phyloP scores from a whole-genome alignment of 164 flowering plant genomes.

The Amborella trichopoda region DNA sequence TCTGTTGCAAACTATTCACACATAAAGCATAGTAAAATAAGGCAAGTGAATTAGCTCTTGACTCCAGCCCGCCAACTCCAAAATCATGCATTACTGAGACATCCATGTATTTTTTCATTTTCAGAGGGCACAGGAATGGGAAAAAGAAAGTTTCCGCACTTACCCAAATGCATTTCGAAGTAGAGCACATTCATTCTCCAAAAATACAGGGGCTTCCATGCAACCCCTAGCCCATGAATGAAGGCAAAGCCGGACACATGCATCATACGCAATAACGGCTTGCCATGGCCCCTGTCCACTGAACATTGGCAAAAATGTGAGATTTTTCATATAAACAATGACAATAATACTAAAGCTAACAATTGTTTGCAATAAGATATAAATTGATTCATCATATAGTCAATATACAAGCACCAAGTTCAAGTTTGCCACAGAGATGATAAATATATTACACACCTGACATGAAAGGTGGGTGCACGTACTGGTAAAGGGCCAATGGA shows the following conservation, averaged over 20 bases:
- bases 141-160: too few species aligned
- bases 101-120: too few species aligned
- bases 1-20: conserved; percentile 51
- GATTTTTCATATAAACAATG: neutral
- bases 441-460: conserved; percentile 33
- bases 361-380: neutral
- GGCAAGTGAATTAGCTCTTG: too few species aligned
- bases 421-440: neutral
- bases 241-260: conserved; percentile 91
- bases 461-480: conserved; percentile 84
- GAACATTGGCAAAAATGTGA: conserved; percentile 6
- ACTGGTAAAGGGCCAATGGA: conserved; percentile 39
- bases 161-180: conserved; percentile 70
- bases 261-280: conserved; percentile 82
- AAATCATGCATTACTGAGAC: too few species aligned
- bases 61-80: too few species aligned
- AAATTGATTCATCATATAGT: neutral
- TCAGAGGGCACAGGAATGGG: too few species aligned
- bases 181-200: conserved; percentile 81
- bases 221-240: conserved; percentile 89
- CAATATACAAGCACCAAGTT: neutral
- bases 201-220: conserved; percentile 76
- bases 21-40: conserved; percentile 5
- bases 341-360: neutral
- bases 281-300: conserved; percentile 90